phyloP scores from a whole-genome alignment of 805 yeast genomes.

The Torulaspora delbrueckii region DNA sequence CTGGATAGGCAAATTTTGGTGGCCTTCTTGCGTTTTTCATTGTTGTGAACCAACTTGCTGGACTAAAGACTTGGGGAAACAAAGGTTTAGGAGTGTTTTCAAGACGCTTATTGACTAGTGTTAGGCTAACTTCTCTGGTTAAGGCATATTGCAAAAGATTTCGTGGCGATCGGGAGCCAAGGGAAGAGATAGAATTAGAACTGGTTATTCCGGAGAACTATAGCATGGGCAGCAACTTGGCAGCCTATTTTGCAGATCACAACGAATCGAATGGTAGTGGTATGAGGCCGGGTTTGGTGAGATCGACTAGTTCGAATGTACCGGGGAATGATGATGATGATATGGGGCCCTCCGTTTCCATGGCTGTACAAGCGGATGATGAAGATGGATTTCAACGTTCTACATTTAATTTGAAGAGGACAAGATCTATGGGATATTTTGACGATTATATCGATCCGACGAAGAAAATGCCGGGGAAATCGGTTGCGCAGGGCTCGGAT shows the following conservation, averaged over 20 bases:
- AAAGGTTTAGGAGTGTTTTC: not conserved
- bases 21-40: not conserved
- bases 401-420: conserved; percentile 71
- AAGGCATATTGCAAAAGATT: not conserved
- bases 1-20: not conserved
- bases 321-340: conserved; percentile 25
- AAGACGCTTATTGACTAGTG: not conserved
- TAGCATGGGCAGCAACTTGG: conserved; percentile 29
- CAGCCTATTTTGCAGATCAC: conserved; percentile 26
- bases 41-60: not conserved
- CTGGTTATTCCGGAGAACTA: not conserved
- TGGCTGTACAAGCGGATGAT: conserved; percentile 63
- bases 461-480: conserved; percentile 34
- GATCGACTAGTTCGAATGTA: conserved; percentile 2
- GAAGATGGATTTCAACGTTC: conserved; percentile 66
- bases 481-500: conserved; percentile 5
- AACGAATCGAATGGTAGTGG: conserved; percentile 6
- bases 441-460: conserved; percentile 61
- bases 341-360: conserved; percentile 40
- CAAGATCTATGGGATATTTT: conserved; percentile 74
- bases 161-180: not conserved
- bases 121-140: not conserved
- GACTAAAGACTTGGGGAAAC: not conserved
- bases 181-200: not conserved
- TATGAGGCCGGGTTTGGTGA: conserved; percentile 2